These are phyloP conservation scores for Kluyveromyces wickerhamii DNA, from an alignment of 805 yeast species.

Conservation along the genomic window DNA sequence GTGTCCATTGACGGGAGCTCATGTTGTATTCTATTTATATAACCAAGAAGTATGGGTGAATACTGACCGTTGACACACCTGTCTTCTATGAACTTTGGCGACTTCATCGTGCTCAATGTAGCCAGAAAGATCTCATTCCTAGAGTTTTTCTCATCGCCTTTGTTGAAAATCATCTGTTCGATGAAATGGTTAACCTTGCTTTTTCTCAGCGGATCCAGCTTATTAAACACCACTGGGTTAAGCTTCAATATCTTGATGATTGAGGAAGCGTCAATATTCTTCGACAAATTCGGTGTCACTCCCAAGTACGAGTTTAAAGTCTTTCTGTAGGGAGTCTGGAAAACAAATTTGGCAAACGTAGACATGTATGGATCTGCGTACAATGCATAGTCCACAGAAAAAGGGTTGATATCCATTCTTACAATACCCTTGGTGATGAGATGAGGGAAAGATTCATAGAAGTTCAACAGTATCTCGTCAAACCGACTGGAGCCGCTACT, in stretches of 20 bases:
- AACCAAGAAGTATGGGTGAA: conserved; percentile 1
- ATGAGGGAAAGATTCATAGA: conserved; percentile 4
- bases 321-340: conserved; percentile 1
- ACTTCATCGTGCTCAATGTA: background rate
- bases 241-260: conserved; percentile 1
- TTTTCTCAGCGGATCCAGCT: background rate
- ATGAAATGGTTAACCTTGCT: background rate
- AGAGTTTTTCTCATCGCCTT: background rate
- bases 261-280: background rate
- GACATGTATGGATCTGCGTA: conserved; percentile 1
- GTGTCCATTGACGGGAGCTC: background rate
- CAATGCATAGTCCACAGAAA: background rate
- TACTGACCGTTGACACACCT: conserved; percentile 2
- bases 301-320: conserved; percentile 1
- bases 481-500: no score
- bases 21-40: background rate
- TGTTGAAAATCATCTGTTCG: background rate
- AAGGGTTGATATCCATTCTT: conserved; percentile 3
- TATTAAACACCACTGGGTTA: background rate
- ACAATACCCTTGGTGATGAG: conserved; percentile 2
- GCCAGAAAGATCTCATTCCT: background rate
- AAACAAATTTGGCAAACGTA: background rate
- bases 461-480: background rate
- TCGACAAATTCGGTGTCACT: background rate
- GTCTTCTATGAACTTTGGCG: conserved; percentile 4